A percentile compares a stretch with the other conserved stretches of the same genome.
These are phyloP conservation scores for Alternaria novae-zelandiae DNA, from an alignment of 2,329 filamentous ascomycete species.

Conservation along the genomic window DNA sequence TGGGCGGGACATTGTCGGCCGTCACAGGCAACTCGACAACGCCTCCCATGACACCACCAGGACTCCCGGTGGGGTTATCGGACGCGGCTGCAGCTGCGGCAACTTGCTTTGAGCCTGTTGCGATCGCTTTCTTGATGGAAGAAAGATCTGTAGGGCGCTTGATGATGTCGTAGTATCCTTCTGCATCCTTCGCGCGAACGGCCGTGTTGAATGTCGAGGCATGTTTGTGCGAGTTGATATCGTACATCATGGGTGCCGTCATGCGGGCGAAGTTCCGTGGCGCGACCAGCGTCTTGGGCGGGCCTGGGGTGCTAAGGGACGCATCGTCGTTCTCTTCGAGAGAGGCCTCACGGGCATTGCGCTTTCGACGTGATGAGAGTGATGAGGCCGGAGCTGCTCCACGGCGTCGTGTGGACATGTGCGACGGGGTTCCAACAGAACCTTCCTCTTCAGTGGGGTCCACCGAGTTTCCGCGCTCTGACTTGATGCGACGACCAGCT, in stretches of 20 bases:
- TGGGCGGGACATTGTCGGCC: conserved; percentile 81
- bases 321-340: conserved; percentile 39
- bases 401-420: conserved; percentile 42
- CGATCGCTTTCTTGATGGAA: conserved; percentile 57
- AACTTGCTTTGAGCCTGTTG: conserved; percentile 65
- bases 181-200: conserved; percentile 58
- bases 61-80: conserved; percentile 66
- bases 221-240: conserved; percentile 59
- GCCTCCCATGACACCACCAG: conserved; percentile 59
- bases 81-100: conserved; percentile 48
- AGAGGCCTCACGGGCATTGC: conserved; percentile 43
- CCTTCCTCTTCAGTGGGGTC: conserved; percentile 49
- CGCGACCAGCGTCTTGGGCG: conserved; percentile 48
- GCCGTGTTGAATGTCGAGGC: conserved; percentile 58
- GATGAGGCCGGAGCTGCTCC: conserved; percentile 30
- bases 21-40: conserved; percentile 65
- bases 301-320: conserved; percentile 32
- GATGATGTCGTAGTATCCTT: conserved; percentile 60
- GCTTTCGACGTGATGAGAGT: conserved; percentile 51
- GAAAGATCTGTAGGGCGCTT: conserved; percentile 60
- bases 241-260: conserved; percentile 57
- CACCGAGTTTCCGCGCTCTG: conserved; percentile 55
- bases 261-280: conserved; percentile 58
- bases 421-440: conserved; percentile 32
- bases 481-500: conserved; percentile 52